Evolutionary conservation across 1,284 basidiomycete species (phyloP).

Genomic region (Melampsora americana): DNA sequence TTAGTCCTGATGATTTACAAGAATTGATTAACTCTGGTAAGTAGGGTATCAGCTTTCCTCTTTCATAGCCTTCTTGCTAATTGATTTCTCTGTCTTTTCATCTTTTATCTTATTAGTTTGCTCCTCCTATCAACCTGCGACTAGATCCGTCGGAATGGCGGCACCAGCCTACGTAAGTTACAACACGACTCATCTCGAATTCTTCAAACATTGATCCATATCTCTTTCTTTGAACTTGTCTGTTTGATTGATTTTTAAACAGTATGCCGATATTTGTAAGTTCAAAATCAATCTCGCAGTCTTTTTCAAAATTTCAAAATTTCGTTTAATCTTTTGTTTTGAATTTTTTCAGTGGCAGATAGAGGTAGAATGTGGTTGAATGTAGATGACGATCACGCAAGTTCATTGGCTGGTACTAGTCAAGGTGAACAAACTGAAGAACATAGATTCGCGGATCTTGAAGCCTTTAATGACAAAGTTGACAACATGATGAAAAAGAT

Average conservation of each 20-base stretch:
- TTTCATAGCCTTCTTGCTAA: too few relatives aligned
- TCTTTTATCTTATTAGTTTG: background rate
- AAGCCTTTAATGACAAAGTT: too few relatives aligned
- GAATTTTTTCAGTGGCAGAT: too few relatives aligned
- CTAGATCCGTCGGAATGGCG: conserved; percentile 30
- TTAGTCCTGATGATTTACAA: conserved; percentile 23
- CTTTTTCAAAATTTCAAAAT: too few relatives aligned
- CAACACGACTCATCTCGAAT: background rate
- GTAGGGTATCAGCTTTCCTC: background rate
- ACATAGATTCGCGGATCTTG: too few relatives aligned
- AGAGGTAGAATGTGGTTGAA: too few relatives aligned
- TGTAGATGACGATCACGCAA: too few relatives aligned
- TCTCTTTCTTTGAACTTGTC: background rate
- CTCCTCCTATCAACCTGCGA: conserved; percentile 13
- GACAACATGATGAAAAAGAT: too few relatives aligned
- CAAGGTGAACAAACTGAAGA: too few relatives aligned
- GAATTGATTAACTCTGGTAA: conserved; percentile 18
- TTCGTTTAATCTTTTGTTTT: too few relatives aligned
- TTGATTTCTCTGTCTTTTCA: background rate
- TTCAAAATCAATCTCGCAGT: background rate
- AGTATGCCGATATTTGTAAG: conserved; percentile 44
- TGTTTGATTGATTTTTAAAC: background rate
- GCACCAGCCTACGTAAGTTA: conserved; percentile 30
- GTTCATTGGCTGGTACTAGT: too few relatives aligned
- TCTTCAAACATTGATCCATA: background rate